Percentiles rank a stretch among this genome's conserved stretches.
phyloP scores from a whole-genome alignment of 2,329 filamentous ascomycete species.

The Zymoseptoria crescenta region DNA sequence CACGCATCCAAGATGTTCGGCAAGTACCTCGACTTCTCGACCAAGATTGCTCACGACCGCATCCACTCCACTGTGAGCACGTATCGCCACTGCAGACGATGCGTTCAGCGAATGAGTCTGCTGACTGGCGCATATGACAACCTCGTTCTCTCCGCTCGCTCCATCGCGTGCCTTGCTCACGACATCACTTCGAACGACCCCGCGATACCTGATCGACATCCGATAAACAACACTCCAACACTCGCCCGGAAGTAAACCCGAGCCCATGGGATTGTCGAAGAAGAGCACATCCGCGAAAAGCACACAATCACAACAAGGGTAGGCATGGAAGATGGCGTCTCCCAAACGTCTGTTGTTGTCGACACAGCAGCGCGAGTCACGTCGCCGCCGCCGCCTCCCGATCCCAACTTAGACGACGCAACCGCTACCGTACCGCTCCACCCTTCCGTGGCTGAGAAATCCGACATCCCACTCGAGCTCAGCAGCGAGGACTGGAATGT shows the following conservation, averaged over 20 bases:
- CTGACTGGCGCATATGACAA: background rate
- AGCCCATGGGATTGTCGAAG: background rate
- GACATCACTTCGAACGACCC: background rate
- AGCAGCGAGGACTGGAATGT: constrained; percentile 52
- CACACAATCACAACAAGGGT: background rate
- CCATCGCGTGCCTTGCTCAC: background rate
- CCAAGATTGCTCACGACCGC: too few species aligned
- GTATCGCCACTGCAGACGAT: background rate
- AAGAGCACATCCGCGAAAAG: background rate
- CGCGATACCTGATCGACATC: background rate
- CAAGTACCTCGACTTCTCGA: too few species aligned
- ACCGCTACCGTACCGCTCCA: constrained; percentile 12
- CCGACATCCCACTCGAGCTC: constrained; percentile 25
- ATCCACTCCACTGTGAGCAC: background rate
- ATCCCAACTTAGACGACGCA: constrained; percentile 20
- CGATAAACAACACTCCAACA: background rate
- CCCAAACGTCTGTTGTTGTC: constrained; percentile 7
- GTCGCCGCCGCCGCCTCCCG: constrained; percentile 21
- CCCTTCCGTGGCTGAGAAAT: constrained; percentile 10
- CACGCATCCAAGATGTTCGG: background rate
- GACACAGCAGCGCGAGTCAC: constrained; percentile 1
- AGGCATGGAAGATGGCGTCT: constrained; percentile 23
- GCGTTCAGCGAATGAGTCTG: background rate
- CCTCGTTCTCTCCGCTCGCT: background rate
- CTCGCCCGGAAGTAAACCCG: background rate